Percentiles rank a stretch among this genome's conserved stretches.
phyloP scores from a whole-genome alignment of 495 filamentous ascomycete genomes.

The Sabuloglossum arenarium region DNA sequence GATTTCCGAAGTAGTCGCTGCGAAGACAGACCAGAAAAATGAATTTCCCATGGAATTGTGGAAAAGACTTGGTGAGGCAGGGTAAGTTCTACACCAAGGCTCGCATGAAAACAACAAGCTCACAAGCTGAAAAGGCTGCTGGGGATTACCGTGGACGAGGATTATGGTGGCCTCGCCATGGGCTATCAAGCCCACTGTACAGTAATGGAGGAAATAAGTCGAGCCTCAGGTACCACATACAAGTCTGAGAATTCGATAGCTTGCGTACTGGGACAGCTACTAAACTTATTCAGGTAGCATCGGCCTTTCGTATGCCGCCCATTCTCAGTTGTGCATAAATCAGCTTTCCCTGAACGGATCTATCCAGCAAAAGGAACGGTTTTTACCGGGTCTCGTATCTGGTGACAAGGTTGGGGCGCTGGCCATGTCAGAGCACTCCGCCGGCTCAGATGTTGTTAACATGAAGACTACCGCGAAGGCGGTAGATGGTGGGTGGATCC shows the following conservation, averaged over 20 bases:
- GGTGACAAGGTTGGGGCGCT: conserved; percentile 73
- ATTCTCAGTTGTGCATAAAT: conserved; percentile 93
- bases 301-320: conserved; percentile 81
- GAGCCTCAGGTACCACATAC: conserved; percentile 32
- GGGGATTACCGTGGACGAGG: conserved; percentile 85
- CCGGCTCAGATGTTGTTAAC: conserved; percentile 83
- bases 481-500: conserved; percentile 65
- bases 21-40: conserved; percentile 63
- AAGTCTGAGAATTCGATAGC: conserved; percentile 19
- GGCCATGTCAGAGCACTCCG: conserved; percentile 86
- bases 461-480: conserved; percentile 74
- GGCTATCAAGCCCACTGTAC: conserved; percentile 96
- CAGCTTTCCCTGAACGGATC: conserved; percentile 86
- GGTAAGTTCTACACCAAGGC: conserved; percentile 15
- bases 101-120: not conserved
- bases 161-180: conserved; percentile 75
- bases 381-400: conserved; percentile 61
- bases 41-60: conserved; percentile 84
- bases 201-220: conserved; percentile 78
- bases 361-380: conserved; percentile 52
- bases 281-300: conserved; percentile 42
- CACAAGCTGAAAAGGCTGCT: conserved; percentile 37
- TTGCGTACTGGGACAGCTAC: not conserved
- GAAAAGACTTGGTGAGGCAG: conserved; percentile 80
- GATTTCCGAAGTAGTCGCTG: conserved; percentile 67